Evolutionary conservation across 2,329 filamentous ascomycete species (phyloP).

Genomic region (Raffaelea deltoideospora): DNA sequence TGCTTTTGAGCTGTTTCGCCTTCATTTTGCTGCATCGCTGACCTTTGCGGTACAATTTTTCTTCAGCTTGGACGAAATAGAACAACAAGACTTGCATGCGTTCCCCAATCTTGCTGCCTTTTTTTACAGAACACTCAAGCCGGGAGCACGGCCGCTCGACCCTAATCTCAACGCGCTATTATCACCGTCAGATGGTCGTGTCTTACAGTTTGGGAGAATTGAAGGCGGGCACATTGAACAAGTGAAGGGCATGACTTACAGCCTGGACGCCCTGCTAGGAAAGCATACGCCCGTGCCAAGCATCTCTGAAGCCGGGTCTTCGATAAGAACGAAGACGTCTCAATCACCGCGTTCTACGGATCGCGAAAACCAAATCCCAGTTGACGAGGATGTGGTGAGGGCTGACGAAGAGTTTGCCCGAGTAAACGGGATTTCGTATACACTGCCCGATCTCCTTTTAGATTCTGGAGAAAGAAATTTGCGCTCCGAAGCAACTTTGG

Average conservation of each 20-base stretch:
- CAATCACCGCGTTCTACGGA: neutral
- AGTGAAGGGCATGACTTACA: conserved; percentile 98
- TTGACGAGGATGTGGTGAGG: conserved; percentile 53
- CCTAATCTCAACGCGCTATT: conserved; percentile 65
- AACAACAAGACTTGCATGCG: conserved; percentile 71
- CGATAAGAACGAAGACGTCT: no score
- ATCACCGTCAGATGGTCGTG: conserved; percentile 77
- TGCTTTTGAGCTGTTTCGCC: neutral
- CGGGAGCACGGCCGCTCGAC: conserved; percentile 72
- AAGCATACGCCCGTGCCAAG: conserved; percentile 41
- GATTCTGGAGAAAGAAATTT: conserved; percentile 32
- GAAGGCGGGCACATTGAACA: conserved; percentile 92
- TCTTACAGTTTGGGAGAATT: conserved; percentile 85
- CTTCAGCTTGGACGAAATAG: conserved; percentile 64
- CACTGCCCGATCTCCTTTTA: conserved; percentile 72
- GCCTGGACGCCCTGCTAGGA: conserved; percentile 80
- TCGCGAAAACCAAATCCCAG: conserved; percentile 14
- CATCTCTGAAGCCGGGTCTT: conserved; percentile 26
- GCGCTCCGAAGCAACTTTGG: conserved; percentile 22
- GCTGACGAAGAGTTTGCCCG: conserved; percentile 85
- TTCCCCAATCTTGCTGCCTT: conserved; percentile 93
- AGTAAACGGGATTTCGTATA: conserved; percentile 91
- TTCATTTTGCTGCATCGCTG: neutral
- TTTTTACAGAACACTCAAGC: conserved; percentile 91
- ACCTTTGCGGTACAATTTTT: conserved; percentile 4